phyloP scores from a whole-genome alignment of 1,139 yeast species.

The Pichia inconspicua region DNA sequence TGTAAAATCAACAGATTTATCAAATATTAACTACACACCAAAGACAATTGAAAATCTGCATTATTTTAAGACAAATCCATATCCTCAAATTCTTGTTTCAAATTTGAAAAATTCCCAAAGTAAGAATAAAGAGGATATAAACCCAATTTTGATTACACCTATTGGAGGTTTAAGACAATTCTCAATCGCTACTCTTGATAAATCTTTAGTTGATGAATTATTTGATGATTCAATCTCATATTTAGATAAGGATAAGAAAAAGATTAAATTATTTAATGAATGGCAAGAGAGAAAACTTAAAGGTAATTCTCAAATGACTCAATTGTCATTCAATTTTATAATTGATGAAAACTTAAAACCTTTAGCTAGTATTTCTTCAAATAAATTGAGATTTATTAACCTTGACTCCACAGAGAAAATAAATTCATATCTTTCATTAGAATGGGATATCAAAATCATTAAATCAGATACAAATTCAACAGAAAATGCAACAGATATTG shows the following conservation, averaged over 20 bases:
- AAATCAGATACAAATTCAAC: constrained; percentile 6
- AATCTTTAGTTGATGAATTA: constrained; percentile 26
- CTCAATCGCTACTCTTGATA: constrained; percentile 30
- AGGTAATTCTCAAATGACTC: constrained; percentile 34
- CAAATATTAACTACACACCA: constrained; percentile 2
- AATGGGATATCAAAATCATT: constrained; percentile 25
- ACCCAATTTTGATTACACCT: constrained; percentile 36
- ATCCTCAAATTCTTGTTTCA: constrained; percentile 14
- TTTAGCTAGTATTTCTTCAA: constrained; percentile 35
- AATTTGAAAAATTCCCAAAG: constrained; percentile 1
- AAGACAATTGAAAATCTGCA: constrained; percentile 2
- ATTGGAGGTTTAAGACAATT: constrained; percentile 46
- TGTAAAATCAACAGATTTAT: constrained; percentile 10
- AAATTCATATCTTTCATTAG: constrained; percentile 30
- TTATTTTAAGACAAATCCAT: constrained; percentile 13
- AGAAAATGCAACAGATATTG: neutral
- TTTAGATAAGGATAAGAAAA: constrained; percentile 8
- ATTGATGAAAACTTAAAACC: constrained; percentile 43
- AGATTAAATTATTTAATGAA: constrained; percentile 7
- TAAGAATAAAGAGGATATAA: neutral
- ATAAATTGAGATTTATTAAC: constrained; percentile 40
- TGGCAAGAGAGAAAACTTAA: constrained; percentile 19
- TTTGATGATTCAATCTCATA: constrained; percentile 14
- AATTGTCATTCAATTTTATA: constrained; percentile 44
- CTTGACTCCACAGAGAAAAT: constrained; percentile 38